phyloP scores from a whole-genome alignment of 2,329 filamentous ascomycete species.

The Epichloe coenophiala region DNA sequence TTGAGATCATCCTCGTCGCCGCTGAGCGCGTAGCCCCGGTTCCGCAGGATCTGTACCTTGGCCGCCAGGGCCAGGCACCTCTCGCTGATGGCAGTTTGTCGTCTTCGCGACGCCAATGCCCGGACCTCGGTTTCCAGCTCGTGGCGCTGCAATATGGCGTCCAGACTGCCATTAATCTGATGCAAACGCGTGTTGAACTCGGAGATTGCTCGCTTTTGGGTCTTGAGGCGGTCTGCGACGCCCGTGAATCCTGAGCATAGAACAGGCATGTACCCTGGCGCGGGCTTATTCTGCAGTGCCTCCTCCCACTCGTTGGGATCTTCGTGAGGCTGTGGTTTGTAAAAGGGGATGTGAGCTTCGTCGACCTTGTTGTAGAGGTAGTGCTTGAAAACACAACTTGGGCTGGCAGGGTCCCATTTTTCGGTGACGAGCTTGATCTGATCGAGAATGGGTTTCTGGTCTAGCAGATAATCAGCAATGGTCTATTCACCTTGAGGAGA shows the following conservation, averaged over 20 bases:
- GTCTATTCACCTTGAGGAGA: background rate
- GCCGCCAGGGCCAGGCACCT: conserved; percentile 63
- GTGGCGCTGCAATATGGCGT: conserved; percentile 60
- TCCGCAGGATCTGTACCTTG: conserved; percentile 67
- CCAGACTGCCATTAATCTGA: conserved; percentile 63
- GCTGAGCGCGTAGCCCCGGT: conserved; percentile 68
- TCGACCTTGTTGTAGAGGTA: conserved; percentile 84
- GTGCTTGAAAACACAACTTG: conserved; percentile 62
- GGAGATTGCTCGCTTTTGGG: conserved; percentile 55
- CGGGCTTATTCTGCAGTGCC: conserved; percentile 67
- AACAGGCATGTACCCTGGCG: conserved; percentile 62
- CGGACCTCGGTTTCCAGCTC: conserved; percentile 65
- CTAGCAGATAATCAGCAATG: conserved; percentile 11
- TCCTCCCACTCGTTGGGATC: conserved; percentile 74
- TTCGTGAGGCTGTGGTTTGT: conserved; percentile 55
- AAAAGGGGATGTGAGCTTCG: conserved; percentile 62
- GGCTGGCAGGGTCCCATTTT: conserved; percentile 60
- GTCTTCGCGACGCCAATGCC: conserved; percentile 56
- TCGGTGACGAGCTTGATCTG: conserved; percentile 57
- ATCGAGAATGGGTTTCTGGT: conserved; percentile 59
- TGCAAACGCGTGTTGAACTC: conserved; percentile 61
- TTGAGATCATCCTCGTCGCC: conserved; percentile 67
- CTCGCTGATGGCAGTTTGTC: conserved; percentile 59
- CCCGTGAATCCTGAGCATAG: conserved; percentile 61
- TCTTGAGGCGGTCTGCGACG: conserved; percentile 57